These are phyloP conservation scores for Nothopassalora personata DNA, from an alignment of 2,329 filamentous ascomycete genomes.

Conservation along the genomic window DNA sequence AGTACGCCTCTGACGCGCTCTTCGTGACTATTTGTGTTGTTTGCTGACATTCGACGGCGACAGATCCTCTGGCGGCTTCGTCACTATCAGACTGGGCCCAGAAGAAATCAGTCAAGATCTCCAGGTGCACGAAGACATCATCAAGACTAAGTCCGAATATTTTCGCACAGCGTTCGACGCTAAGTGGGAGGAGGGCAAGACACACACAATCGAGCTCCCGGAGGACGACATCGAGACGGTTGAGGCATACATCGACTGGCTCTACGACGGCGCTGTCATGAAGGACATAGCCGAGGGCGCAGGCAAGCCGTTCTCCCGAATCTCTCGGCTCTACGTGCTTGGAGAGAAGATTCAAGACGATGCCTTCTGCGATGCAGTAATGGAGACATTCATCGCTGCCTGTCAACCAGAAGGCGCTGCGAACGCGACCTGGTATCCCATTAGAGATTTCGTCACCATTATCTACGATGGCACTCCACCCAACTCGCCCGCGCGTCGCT, in stretches of 20 bases:
- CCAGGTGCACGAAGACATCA: conserved; percentile 6
- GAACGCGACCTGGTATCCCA: conserved; percentile 1
- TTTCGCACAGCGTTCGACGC: conserved; percentile 6
- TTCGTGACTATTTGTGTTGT: no score
- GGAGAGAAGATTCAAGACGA: conserved; percentile 9
- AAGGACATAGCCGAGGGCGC: no score
- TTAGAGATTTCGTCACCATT: neutral
- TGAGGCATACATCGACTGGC: neutral
- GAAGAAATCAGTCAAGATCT: neutral
- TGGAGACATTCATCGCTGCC: neutral
- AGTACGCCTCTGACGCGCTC: no score
- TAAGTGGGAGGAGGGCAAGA: conserved; percentile 10
- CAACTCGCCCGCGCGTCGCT: neutral
- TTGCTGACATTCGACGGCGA: no score
- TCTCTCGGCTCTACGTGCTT: conserved; percentile 1
- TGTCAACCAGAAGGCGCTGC: neutral
- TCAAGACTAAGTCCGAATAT: conserved; percentile 1
- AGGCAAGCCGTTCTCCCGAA: neutral
- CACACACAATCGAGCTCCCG: neutral
- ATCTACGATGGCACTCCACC: conserved; percentile 2
- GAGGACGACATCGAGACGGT: neutral
- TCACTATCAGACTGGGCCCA: conserved; percentile 1
- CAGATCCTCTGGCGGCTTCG: conserved; percentile 2
- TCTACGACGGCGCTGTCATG: neutral
- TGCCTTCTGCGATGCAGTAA: conserved; percentile 4